Evolutionary conservation across 2,329 filamentous ascomycete genomes (phyloP), one percentile per base, ranked within the genome.

Genomic region (Periconia digitata): DNA sequence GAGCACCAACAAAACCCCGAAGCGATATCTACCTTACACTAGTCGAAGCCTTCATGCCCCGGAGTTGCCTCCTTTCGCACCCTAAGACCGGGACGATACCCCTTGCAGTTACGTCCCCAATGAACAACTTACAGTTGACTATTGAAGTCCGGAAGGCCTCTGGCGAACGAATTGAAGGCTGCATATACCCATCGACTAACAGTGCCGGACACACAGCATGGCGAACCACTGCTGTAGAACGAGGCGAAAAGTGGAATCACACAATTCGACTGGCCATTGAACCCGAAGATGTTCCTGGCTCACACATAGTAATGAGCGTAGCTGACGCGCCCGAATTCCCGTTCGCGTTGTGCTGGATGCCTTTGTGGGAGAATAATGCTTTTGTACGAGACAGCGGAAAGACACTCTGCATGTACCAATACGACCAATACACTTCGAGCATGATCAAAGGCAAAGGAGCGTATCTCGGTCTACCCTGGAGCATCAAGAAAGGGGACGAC

Each of bases 21-120:
- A 96, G 91, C 10, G 95, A 99, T 69, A 97, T 99, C 43, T 99
- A 99, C 67, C 72, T 99, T 38, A 96, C 91, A 0, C 72, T 99
- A 40, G 84, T 85, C 49, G 85, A 90, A 54, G 89, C 90, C 0
- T 79, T 85, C n/a, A 76, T 99, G 20, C 85, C 87, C 16, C 85
- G 85, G 48, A 80, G 83, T 55, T 81, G 82, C 10, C 75, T 82
- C 35, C 72, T 87, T 18, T 81, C 83, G 8, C 85, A 87, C 62
- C 84, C 85, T 0, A 90, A 95, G 61, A 85, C 87, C 27, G 90
- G 90, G n/a, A 89, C 87, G 53, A 85, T 92, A 10, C 85, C 87
- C 2, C 76, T 92, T 1, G 79, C 89, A 23, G 80, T 85, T 2
- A 76, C 78, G 15, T 82, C 79, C 16, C 78, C 82, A 3, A 84